Evolutionary conservation across 2,329 filamentous ascomycete species (phyloP).

Genomic region (Penicillium brasilianum): DNA sequence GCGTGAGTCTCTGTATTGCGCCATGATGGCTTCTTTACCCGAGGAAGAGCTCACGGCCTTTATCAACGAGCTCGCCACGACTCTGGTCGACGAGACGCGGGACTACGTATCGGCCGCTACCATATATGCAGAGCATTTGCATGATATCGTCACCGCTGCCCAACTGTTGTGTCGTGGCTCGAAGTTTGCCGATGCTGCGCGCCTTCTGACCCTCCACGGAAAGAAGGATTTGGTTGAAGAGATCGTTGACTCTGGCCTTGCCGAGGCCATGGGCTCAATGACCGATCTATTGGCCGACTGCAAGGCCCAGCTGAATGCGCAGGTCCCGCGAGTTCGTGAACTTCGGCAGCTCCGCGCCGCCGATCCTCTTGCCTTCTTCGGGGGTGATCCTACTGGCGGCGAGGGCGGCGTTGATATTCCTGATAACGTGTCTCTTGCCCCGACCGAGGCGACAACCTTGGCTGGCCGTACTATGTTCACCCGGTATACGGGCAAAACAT

Average conservation of each 20-base stretch:
- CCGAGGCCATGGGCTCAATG: conserved; percentile 78
- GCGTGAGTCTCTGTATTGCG: conserved; percentile 86
- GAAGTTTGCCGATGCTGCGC: conserved; percentile 86
- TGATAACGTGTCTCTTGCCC: conserved; percentile 89
- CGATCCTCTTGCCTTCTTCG: conserved; percentile 88
- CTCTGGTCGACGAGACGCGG: conserved; percentile 76
- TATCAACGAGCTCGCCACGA: conserved; percentile 76
- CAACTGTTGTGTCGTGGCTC: conserved; percentile 85
- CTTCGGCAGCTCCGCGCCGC: conserved; percentile 78
- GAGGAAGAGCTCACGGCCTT: conserved; percentile 67
- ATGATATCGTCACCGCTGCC: conserved; percentile 71
- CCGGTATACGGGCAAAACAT: conserved; percentile 76
- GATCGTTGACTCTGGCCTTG: conserved; percentile 77
- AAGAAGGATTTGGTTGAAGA: conserved; percentile 67
- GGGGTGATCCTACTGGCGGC: conserved; percentile 68
- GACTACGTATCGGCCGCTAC: conserved; percentile 80
- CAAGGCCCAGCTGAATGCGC: conserved; percentile 79
- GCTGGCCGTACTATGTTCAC: conserved; percentile 87
- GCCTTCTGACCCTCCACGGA: conserved; percentile 68
- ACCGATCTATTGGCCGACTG: conserved; percentile 95
- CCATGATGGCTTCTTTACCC: conserved; percentile 69
- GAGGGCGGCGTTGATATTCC: conserved; percentile 71
- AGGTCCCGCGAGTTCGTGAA: conserved; percentile 84
- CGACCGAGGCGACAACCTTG: conserved; percentile 79
- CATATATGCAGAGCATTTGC: conserved; percentile 80